Evolutionary conservation across 345 rosid genomes (phyloP).

Genomic region (Lepidium africanum): DNA sequence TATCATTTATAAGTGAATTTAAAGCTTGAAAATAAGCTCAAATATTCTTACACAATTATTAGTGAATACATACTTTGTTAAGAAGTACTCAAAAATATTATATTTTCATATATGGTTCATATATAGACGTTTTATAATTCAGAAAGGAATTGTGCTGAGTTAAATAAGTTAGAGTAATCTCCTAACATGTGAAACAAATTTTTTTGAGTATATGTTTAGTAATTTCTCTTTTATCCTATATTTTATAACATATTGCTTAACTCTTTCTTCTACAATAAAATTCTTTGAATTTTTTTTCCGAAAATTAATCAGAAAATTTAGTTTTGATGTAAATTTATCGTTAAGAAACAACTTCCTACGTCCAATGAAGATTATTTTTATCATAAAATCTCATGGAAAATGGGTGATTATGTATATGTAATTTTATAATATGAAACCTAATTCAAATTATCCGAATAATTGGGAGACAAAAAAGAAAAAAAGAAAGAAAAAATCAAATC

Average conservation of each 20-base stretch:
- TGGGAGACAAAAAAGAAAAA: constrained; percentile 5
- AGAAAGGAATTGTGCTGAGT: neutral
- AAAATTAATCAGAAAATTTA: no score
- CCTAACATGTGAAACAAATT: no score
- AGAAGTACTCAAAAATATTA: no score
- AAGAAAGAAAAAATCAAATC: neutral
- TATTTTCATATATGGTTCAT: no score
- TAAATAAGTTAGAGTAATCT: neutral
- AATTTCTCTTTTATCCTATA: no score
- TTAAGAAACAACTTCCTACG: neutral
- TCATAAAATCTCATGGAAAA: neutral
- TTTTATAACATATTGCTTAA: neutral
- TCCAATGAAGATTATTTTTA: neutral
- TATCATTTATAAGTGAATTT: no score
- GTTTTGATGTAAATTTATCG: neutral
- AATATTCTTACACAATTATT: no score
- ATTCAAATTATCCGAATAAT: constrained; percentile 19
- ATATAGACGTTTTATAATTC: neutral
- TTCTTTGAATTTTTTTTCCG: no score
- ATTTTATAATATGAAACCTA: neutral
- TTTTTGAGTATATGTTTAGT: no score
- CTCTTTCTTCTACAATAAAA: neutral
- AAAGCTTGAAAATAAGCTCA: no score
- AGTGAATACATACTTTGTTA: no score
- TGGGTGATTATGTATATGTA: neutral